Base-by-base conservation (phyloP, 2,329 filamentous ascomycete species). In the Xenoacremonium recifei region DNA sequence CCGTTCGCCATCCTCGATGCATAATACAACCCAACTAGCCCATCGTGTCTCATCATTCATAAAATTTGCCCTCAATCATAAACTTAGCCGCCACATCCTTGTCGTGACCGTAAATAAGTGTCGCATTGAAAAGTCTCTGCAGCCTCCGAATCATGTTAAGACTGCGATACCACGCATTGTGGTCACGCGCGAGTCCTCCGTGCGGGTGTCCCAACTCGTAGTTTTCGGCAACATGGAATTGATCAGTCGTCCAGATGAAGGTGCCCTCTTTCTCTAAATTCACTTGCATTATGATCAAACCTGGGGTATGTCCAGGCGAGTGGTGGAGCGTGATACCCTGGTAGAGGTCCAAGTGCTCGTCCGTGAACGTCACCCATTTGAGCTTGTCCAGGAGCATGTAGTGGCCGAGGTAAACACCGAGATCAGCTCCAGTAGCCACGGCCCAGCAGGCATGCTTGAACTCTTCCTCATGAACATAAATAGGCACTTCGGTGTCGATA, bases 401-500 rank as follows among this genome's bases (percentile, higher is more conserved):
- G 23, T 27, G 23, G 23, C 23, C 13, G 7, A 27, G 23, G 23
- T 27, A 27, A 13, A 27, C 23, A 27, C 23, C 23, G 7, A 27
- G 23, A 27, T 27, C 23, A 9, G 23, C 23, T 7, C 23, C 23
- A 13, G 23, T 27, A 7, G 23, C 23, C 7, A 27, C 23, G 13
- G 23, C 23, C 23, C 39, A 27, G 31, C 32, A 34, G 13, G 32
- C 21, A 21, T 40, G 20, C 21, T 40, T 34, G 30, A 40, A 35
- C 21, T 40, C 13, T 19, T 23, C 39, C 16, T 40, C 20, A 19
- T 34, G 13, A n/a, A 25, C 21, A n/a, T 23, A 27, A 40, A 34
- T 27, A 13, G 23, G 23, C 23, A 27, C 23, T 9, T 27, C 23
- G 9, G 23, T 27, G 7, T 27, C 59, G 3, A 63, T 29, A 34